These are phyloP conservation scores for Crucibulum laeve DNA, from an alignment of 768 basidiomycete species.

Conservation along the genomic window DNA sequence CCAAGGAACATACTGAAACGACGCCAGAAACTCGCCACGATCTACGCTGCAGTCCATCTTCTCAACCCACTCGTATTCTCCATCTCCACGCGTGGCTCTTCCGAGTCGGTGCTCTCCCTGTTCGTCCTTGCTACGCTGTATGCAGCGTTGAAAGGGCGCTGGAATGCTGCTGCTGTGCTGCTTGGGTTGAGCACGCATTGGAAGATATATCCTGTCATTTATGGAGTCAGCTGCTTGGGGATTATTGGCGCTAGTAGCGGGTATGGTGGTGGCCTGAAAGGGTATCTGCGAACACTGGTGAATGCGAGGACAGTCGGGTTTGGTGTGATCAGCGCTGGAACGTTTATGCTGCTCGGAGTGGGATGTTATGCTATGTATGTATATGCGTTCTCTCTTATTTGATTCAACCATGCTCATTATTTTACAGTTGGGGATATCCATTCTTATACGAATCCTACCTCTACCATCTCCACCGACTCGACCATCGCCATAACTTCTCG, in stretches of 20 bases:
- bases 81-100: conserved; percentile 95
- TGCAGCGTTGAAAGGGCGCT: conserved; percentile 49
- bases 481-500: conserved; percentile 98
- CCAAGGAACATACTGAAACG: conserved; percentile 2
- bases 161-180: conserved; percentile 64
- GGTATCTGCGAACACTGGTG: conserved; percentile 36
- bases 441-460: conserved; percentile 91
- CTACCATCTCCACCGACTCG: conserved; percentile 86
- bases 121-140: conserved; percentile 72
- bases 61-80: conserved; percentile 93
- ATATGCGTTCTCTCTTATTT: conserved; percentile 1
- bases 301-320: conserved; percentile 61
- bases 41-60: conserved; percentile 72
- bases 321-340: conserved; percentile 58
- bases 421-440: conserved; percentile 84
- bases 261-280: conserved; percentile 13
- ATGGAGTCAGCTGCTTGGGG: conserved; percentile 74
- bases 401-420: conserved; percentile 1
- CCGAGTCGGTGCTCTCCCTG: conserved; percentile 81
- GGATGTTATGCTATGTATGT: conserved; percentile 59
- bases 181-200: conserved; percentile 87
- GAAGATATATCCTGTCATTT: conserved; percentile 97
- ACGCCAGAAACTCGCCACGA: conserved; percentile 34
- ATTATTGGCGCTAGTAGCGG: conserved; percentile 29
- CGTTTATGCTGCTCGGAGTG: conserved; percentile 58